These are phyloP conservation scores for Chloroidium sp. DNA, from an alignment of 163 green algal species.

Conservation along the genomic window DNA sequence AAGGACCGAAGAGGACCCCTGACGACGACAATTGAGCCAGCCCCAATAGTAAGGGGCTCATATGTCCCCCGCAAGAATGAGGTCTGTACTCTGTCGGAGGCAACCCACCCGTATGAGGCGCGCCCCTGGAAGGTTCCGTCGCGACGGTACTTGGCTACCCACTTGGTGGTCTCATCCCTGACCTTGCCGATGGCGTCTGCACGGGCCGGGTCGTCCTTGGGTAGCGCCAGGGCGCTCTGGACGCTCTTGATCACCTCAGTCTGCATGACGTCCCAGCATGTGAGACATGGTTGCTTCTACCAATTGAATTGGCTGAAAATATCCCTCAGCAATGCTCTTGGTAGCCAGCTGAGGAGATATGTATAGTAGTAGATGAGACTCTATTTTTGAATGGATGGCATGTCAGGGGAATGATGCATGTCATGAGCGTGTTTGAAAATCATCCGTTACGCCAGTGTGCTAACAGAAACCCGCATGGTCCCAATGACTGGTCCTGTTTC, in stretches of 20 bases:
- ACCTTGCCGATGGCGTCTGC: constrained; percentile 50
- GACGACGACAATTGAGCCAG: no score
- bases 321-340: no score
- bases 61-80: no score
- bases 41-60: no score
- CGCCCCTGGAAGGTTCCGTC: constrained; percentile 60
- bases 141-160: constrained; percentile 81
- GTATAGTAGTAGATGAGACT: neutral
- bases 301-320: no score
- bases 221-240: constrained; percentile 41
- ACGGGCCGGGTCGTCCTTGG: constrained; percentile 41
- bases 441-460: neutral
- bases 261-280: neutral
- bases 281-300: neutral
- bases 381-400: neutral
- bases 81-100: no score
- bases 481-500: no score
- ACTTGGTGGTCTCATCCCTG: constrained; percentile 67
- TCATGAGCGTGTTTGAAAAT: neutral
- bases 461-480: no score
- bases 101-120: constrained; percentile 60
- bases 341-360: no score
- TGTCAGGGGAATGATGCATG: neutral
- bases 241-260: constrained; percentile 41
- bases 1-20: no score